These are phyloP conservation scores for Hansenula sp. DNA, from an alignment of 1,139 yeast species.

Conservation along the genomic window DNA sequence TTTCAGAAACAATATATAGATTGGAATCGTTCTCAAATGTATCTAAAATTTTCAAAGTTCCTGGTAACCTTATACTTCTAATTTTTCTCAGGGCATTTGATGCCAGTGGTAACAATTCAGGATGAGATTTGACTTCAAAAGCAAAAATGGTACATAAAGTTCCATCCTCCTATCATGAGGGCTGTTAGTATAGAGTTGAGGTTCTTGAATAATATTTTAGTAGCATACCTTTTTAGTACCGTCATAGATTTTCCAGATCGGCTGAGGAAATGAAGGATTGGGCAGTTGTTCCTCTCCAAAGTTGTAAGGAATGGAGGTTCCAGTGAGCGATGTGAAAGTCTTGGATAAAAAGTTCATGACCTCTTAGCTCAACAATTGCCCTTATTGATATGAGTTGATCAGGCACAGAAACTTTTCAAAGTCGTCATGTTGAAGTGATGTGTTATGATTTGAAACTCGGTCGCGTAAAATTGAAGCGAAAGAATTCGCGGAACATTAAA, in stretches of 20 bases:
- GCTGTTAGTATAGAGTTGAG: too few relatives aligned
- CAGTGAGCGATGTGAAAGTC: conserved; percentile 51
- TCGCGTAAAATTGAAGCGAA: neutral
- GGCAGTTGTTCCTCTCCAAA: conserved; percentile 40
- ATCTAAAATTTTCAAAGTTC: conserved; percentile 66
- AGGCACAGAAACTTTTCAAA: too few relatives aligned
- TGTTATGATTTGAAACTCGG: neutral
- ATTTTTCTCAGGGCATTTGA: conserved; percentile 61
- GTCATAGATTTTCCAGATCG: conserved; percentile 38
- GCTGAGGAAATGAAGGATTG: conserved; percentile 24
- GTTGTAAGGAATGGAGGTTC: conserved; percentile 54
- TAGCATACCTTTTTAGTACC: conserved; percentile 32
- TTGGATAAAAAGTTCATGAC: conserved; percentile 58
- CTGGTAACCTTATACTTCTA: conserved; percentile 74
- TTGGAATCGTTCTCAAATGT: conserved; percentile 59
- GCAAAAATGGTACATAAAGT: conserved; percentile 53
- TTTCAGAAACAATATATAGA: conserved; percentile 76
- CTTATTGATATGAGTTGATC: too few relatives aligned
- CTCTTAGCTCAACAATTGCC: too few relatives aligned
- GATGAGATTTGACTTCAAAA: conserved; percentile 43
- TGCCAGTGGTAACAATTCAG: conserved; percentile 44
- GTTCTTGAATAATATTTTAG: too few relatives aligned
- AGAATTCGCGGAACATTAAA: neutral
- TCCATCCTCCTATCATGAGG: conserved; percentile 28
- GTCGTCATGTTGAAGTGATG: neutral